Conservation (phyloP, 1,284 basidiomycete genomes). For the Ceratobasidium sp. region DNA sequence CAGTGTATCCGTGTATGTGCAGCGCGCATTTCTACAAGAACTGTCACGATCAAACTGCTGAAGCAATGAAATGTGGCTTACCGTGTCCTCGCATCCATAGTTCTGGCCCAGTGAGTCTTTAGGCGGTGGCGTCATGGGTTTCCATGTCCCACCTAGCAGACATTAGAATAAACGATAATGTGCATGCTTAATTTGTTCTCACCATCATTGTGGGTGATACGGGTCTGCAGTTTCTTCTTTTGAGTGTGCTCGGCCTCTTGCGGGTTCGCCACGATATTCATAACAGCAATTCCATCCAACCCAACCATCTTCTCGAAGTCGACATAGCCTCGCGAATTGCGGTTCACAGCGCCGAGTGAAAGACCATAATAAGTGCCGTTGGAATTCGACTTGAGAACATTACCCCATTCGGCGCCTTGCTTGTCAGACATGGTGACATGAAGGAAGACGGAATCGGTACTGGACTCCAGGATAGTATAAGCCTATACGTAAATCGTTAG, state of each 20-base stretch:
- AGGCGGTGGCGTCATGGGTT: constrained; percentile 79
- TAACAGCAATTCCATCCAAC: constrained; percentile 93
- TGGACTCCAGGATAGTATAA: constrained; percentile 95
- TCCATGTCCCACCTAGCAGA: constrained; percentile 83
- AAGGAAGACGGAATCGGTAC: constrained; percentile 92
- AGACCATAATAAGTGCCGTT: constrained; percentile 97
- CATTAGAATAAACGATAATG: neutral
- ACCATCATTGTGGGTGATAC: constrained; percentile 98
- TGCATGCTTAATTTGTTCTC: constrained; percentile 49
- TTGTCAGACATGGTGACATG: constrained; percentile 92
- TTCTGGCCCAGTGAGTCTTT: constrained; percentile 80
- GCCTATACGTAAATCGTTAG: constrained; percentile 64
- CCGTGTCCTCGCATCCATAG: constrained; percentile 81
- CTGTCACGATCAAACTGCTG: neutral
- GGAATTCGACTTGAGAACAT: constrained; percentile 95
- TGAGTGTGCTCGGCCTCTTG: constrained; percentile 79
- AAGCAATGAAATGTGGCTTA: constrained; percentile 58
- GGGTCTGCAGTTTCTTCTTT: constrained; percentile 82
- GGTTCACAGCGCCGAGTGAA: constrained; percentile 89
- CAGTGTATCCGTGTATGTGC: constrained; percentile 96
- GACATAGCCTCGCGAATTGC: constrained; percentile 87
- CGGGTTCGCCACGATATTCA: constrained; percentile 91
- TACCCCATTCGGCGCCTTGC: constrained; percentile 85
- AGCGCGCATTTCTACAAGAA: constrained; percentile 79
- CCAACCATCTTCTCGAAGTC: constrained; percentile 99